phyloP scores from a whole-genome alignment of 345 rosid species.

The Erucastrum elatum region DNA sequence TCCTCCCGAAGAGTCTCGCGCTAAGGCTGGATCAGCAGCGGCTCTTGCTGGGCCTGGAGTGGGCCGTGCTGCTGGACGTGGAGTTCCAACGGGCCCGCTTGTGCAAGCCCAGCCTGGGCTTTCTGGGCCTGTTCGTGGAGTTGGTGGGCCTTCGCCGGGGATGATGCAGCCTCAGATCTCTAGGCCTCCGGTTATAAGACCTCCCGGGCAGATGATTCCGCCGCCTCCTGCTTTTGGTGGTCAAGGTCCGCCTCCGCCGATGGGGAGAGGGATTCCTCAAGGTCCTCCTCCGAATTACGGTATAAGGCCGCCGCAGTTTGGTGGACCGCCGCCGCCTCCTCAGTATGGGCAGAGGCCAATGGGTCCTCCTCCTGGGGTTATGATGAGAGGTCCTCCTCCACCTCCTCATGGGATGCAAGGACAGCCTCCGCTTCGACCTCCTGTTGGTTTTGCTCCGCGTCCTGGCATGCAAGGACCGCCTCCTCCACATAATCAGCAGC shows the following conservation, averaged over 20 bases:
- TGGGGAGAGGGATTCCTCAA: too few species aligned
- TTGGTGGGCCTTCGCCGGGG: slow-evolving; percentile 94
- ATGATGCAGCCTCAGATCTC: slow-evolving; percentile 99
- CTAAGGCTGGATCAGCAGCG: slow-evolving; percentile 67
- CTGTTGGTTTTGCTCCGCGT: slow-evolving; percentile 81
- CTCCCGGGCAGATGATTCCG: slow-evolving; percentile 80
- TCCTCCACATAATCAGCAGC: slow-evolving; percentile 64
- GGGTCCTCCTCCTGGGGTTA: slow-evolving; percentile 66
- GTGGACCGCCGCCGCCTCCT: slow-evolving; percentile 67
- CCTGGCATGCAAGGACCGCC: slow-evolving; percentile 85
- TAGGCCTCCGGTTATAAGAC: slow-evolving; percentile 78
- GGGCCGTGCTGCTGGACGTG: slow-evolving; percentile 99
- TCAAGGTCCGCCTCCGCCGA: slow-evolving; percentile 61
- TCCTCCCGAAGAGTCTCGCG: slow-evolving; percentile 94
- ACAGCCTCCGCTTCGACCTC: slow-evolving; percentile 78
- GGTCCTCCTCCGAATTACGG: slow-evolving; percentile 57
- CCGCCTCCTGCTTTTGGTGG: slow-evolving; percentile 68
- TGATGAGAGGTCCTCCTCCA: slow-evolving; percentile 79
- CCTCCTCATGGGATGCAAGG: slow-evolving; percentile 81
- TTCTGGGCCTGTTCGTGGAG: slow-evolving; percentile 92
- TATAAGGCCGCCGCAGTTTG: slow-evolving; percentile 83
- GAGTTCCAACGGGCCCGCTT: slow-evolving; percentile 87
- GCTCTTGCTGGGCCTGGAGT: slow-evolving; percentile 85
- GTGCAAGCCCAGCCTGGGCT: slow-evolving; percentile 98
- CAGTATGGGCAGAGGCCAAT: slow-evolving; percentile 68